Base-by-base conservation (phyloP, 1,284 basidiomycete genomes). In the Apiotrichum brassicae region DNA sequence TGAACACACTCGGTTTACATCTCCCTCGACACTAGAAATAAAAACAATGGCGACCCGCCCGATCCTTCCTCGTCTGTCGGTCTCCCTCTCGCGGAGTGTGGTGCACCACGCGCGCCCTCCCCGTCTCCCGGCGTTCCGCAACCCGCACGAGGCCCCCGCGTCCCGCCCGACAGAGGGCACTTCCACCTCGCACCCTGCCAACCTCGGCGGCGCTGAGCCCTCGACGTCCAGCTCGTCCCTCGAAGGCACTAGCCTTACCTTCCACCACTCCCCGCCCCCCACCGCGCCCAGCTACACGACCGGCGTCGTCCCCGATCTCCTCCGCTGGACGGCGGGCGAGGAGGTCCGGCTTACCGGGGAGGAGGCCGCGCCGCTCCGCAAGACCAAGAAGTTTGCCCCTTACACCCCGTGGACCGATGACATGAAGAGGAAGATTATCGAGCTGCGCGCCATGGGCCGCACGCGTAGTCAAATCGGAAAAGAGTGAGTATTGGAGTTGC, bases 241-340 rank as follows among this genome's bases (percentile, higher is more conserved):
- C 26, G 48, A 51, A 8, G 64, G 58, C 36, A 48, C 54, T 6
- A 51, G 56, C 2, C 44, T 69, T 14, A 61, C 63, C 25, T 60
- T 71, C 43, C 66, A 68, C 49, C 60, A 72, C 54, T 57, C 65
- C 2, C 71, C 71, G 4, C 67, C 71, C 2, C 62, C 71, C 8
- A 60, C 66, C 6, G 61, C 64, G 18, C 68, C 68, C 19, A 56
- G 42, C n/a, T 72, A 70, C 49, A 67, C 63, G 8, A 60, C 60
- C 3, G 71, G 71, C 1, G 46, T 45, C 6, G 54, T 63, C 13
- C 68, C 71, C 8, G 57, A 58, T 22, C 51, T 72, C 22, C 37
- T 71, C 19, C 51, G 55, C 39, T 72, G 71, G 71, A 28, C 62
- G 6, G 47, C 46, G 2, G 69, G 68, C 3, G 48, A 66, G 44